Evolutionary conservation across 768 basidiomycete species (phyloP), one percentile per base, ranked within the genome.

Genomic region (Suillus plorans): DNA sequence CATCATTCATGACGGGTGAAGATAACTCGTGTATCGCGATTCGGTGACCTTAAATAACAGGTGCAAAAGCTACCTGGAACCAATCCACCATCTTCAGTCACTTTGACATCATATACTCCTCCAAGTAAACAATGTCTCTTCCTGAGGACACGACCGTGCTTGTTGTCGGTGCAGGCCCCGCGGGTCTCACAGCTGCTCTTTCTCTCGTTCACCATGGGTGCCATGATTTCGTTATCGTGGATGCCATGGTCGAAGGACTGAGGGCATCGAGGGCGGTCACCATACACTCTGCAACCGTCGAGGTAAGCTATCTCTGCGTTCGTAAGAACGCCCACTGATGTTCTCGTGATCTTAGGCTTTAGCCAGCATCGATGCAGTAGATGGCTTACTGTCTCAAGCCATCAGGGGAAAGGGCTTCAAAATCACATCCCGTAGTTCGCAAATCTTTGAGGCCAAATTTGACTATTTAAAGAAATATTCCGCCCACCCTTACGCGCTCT

Each of bases 101-200:
- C 34, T 56, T n/a, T 3, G 22, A 36, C 20, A 36, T n/a, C 37
- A 12, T 14, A 31, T 56, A 56, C 36, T 56, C 55, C 10, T 8
- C 36, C 20, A 25, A 13, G 45, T n/a, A 36, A 5, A 22, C 14
- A 56, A 57, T 57, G 56, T 57, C 56, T 37, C 56, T 57, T 7
- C 56, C 37, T 4, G n/a, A 57, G n/a, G 39, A 37, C n/a, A 58
- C 82, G 6, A 79, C 80, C 22, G 72, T 85, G 36, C 79, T 85
- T 57, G 77, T 86, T 34, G 80, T 86, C 13, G 85, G 84, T 34
- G 82, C 82, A 25, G 84, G 85, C 22, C 85, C 85, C 28, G 69
- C 78, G 0, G 85, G 85, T 6, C 78, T 85, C 59, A 75, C 81
- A 0, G 72, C 78, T 50, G 84, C 84, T 25, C 69, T 85, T 22